These are phyloP conservation scores for Patellifolia procumbens DNA, from an alignment of 179 eudicot species.

Conservation along the genomic window DNA sequence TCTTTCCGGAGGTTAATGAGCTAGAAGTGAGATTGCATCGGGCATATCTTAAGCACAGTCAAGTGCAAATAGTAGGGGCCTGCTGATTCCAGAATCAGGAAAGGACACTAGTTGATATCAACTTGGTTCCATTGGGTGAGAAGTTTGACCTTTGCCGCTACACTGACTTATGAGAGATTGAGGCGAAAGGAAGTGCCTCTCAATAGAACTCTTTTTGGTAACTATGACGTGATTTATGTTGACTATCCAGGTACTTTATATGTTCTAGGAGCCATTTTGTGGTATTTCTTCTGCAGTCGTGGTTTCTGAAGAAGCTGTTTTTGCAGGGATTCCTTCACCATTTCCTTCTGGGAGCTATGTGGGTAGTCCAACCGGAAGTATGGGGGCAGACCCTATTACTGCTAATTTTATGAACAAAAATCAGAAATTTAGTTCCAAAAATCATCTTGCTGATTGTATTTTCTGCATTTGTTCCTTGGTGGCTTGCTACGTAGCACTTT, in stretches of 20 bases:
- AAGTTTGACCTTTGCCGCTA: conserved; percentile 87
- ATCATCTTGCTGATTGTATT: conserved; percentile 63
- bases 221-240: conserved; percentile 63
- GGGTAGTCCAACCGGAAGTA: conserved; percentile 72
- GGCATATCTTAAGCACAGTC: conserved; percentile 86
- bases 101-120: conserved; percentile 69
- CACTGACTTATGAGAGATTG: conserved; percentile 70
- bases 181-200: conserved; percentile 71
- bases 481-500: conserved; percentile 62
- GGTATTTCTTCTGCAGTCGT: background rate
- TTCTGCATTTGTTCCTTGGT: conserved; percentile 75
- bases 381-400: conserved; percentile 61
- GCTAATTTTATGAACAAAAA: conserved; percentile 60
- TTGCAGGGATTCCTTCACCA: conserved; percentile 75
- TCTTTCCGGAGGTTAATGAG: conserved; percentile 73
- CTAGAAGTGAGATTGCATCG: conserved; percentile 76
- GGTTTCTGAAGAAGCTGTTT: conserved; percentile 11
- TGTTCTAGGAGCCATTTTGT: background rate
- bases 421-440: conserved; percentile 59
- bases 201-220: conserved; percentile 82
- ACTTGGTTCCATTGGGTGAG: conserved; percentile 88
- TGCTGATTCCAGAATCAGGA: conserved; percentile 82
- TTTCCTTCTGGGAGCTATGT: conserved; percentile 44
- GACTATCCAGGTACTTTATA: conserved; percentile 72
- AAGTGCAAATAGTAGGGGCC: conserved; percentile 88